Percentiles rank a stretch among this genome's conserved stretches.
phyloP scores from a whole-genome alignment of 805 yeast species.

The Saturnispora zaruensis region DNA sequence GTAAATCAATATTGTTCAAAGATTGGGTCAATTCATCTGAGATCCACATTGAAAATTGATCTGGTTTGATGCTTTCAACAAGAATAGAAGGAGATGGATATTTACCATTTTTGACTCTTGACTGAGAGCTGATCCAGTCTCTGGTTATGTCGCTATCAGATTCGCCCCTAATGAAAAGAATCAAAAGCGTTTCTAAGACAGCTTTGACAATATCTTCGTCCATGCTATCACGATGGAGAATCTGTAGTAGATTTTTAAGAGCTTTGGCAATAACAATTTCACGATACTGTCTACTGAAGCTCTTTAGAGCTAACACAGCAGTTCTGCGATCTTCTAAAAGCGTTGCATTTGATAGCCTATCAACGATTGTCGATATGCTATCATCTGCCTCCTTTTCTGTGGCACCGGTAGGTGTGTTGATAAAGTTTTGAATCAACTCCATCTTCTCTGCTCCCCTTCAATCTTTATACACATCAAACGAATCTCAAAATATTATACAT shows the following conservation, averaged over 20 bases:
- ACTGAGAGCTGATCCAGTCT: slow-evolving; percentile 65
- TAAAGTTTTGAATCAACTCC: slow-evolving; percentile 30
- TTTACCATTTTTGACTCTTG: slow-evolving; percentile 66
- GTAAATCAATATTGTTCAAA: slow-evolving; percentile 37
- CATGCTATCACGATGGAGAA: slow-evolving; percentile 55
- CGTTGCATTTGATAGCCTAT: slow-evolving; percentile 75
- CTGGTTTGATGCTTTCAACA: slow-evolving; percentile 48
- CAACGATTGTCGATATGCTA: slow-evolving; percentile 82
- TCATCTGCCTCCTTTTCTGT: slow-evolving; percentile 47
- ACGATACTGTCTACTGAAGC: slow-evolving; percentile 79
- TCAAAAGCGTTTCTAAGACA: slow-evolving; percentile 73
- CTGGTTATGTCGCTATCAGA: slow-evolving; percentile 57
- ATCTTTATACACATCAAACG: neutral
- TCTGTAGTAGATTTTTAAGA: slow-evolving; percentile 58
- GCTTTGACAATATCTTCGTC: slow-evolving; percentile 68
- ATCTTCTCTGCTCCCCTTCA: slow-evolving; percentile 10
- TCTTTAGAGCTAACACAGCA: slow-evolving; percentile 81
- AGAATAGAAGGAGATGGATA: slow-evolving; percentile 65
- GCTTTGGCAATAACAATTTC: slow-evolving; percentile 89
- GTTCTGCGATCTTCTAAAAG: slow-evolving; percentile 80
- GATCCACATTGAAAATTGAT: slow-evolving; percentile 88
- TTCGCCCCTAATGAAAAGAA: slow-evolving; percentile 62
- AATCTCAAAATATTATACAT: neutral
- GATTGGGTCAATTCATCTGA: slow-evolving; percentile 84
- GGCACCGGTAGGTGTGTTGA: slow-evolving; percentile 26